phyloP scores from a whole-genome alignment of 1,284 basidiomycete species.

The Cutaneotrichosporon curvatum region DNA sequence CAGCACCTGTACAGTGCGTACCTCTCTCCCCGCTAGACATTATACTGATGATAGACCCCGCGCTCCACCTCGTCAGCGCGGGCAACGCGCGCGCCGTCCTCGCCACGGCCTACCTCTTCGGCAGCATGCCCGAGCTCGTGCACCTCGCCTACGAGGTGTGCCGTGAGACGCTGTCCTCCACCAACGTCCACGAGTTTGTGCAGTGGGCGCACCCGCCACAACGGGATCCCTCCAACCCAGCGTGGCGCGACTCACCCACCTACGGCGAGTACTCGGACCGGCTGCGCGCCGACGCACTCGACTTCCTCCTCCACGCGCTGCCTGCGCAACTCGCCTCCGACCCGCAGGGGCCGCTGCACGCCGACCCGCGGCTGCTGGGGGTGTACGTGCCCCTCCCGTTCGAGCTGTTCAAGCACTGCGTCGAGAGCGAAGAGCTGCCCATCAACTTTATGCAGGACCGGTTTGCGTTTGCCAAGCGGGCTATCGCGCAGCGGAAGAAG shows the following conservation, averaged over 20 bases:
- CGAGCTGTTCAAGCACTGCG: slow-evolving; percentile 39
- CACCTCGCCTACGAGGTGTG: slow-evolving; percentile 69
- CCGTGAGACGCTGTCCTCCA: slow-evolving; percentile 62
- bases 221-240: slow-evolving; percentile 42
- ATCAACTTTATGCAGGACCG: slow-evolving; percentile 63
- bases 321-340: slow-evolving; percentile 53
- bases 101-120: slow-evolving; percentile 70
- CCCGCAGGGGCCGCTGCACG: slow-evolving; percentile 2
- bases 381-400: slow-evolving; percentile 45
- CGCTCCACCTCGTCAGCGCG: slow-evolving; percentile 51
- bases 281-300: slow-evolving; percentile 27
- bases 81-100: slow-evolving; percentile 73
- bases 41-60: slow-evolving; percentile 19
- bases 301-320: slow-evolving; percentile 63
- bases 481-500: slow-evolving; percentile 67
- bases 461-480: slow-evolving; percentile 82
- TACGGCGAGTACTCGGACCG: slow-evolving; percentile 36
- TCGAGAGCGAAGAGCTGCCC: slow-evolving; percentile 36
- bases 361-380: slow-evolving; percentile 25
- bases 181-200: slow-evolving; percentile 66
- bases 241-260: background rate
- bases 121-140: slow-evolving; percentile 74
- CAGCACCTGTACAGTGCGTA: slow-evolving; percentile 40
- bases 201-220: slow-evolving; percentile 53
- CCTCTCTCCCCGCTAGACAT: too few relatives aligned